Evolutionary conservation across 1,284 basidiomycete species (phyloP).

Genomic region (Laetiporus sulphureus): DNA sequence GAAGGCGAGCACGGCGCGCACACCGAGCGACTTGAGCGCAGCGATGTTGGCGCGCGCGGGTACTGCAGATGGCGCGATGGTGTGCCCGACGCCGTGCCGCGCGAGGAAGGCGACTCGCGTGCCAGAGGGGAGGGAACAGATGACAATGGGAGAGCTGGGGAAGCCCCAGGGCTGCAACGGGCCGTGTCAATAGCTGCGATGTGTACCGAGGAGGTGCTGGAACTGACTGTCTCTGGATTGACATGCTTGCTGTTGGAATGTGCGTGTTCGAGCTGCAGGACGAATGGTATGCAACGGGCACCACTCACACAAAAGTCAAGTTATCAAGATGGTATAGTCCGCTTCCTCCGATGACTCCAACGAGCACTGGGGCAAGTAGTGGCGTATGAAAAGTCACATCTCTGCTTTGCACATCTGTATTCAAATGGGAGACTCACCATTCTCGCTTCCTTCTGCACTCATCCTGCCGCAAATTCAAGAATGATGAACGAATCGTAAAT

Average conservation of each 20-base stretch:
- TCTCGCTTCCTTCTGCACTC: background rate
- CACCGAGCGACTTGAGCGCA: conserved; percentile 89
- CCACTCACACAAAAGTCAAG: conserved; percentile 68
- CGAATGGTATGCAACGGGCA: background rate
- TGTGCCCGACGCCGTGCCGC: conserved; percentile 81
- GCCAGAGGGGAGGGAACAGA: conserved; percentile 76
- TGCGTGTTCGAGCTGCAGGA: background rate
- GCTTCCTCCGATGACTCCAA: conserved; percentile 83
- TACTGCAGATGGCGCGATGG: conserved; percentile 68
- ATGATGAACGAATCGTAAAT: no score
- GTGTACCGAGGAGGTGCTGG: conserved; percentile 1
- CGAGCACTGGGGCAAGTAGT: conserved; percentile 43
- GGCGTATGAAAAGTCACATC: background rate
- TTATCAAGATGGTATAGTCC: conserved; percentile 89
- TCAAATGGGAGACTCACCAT: no score
- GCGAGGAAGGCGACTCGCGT: conserved; percentile 86
- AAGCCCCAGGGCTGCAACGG: conserved; percentile 81
- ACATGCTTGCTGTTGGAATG: conserved; percentile 49
- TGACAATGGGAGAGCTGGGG: conserved; percentile 88
- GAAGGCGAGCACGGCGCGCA: conserved; percentile 88
- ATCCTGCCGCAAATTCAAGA: no score
- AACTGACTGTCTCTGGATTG: conserved; percentile 62
- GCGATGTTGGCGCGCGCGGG: conserved; percentile 92
- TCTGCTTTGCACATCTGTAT: background rate
- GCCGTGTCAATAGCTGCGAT: background rate